Base-by-base conservation (phyloP, 805 yeast species). In the Lachancea lanzarotensis region DNA sequence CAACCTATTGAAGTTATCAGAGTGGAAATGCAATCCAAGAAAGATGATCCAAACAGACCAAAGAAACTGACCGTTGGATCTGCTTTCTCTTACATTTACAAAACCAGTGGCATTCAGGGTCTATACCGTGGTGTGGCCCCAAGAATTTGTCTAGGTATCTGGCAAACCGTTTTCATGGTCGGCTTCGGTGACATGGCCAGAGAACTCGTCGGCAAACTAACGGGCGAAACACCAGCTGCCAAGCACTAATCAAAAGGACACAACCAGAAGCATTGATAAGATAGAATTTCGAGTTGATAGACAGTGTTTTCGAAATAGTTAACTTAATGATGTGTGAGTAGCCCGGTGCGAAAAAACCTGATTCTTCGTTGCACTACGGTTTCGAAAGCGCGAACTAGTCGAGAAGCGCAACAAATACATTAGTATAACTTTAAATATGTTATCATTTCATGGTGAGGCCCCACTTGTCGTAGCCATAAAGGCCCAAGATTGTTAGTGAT, bases 151-250 rank as follows among this genome's bases (percentile, higher is more conserved):
- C 76, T 93, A 53, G 95, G 98, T 59, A 83, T 91, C 51, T 93
- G 98, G 97, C 98, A 93, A 73, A 91, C 98, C 2, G 88, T 91
- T 38, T 91, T 95, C 67, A 91, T 91, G 98, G 98, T 91, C 48
- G 96, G 96, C 11, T 80, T 93, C 54, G 98, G 98, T 65, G 98
- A 93, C 62, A 86, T 89, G 68, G 89, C 89, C 29, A 83, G 79
- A 65, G 88, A 82, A 45, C 72, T 73, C 45, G 83, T 83, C 42
- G 86, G 74, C 27, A 73, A 66, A 46, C 45, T 81, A 48, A 79
- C 86, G 4, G 85, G 85, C 42, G 79, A 79, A 52, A 60, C 54
- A 38, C 83, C 84, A 36, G 71, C 55, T 37, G 76, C 63, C 12
- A 65, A 63, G 40, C 69, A 65, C 48, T 62, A 38, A 47, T 3